Base-by-base conservation (phyloP, 2,329 filamentous ascomycete species). In the Zasmidium cellare region DNA sequence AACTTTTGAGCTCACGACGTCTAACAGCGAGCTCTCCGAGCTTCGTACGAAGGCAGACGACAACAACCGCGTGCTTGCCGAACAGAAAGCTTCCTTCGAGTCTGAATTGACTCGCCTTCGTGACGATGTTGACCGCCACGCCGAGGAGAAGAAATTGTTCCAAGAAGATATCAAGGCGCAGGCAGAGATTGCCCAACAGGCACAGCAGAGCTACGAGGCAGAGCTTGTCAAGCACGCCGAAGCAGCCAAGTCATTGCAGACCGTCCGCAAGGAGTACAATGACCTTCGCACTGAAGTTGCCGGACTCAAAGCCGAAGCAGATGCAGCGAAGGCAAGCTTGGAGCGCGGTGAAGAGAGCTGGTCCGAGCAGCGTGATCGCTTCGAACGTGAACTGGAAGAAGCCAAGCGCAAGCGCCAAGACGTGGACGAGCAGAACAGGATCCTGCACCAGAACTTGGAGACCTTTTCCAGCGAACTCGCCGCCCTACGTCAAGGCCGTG, bases 161-260 rank as follows among this genome's bases (percentile, higher is more conserved):
- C 91, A 96, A 71, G 89, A 96, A 67, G 92, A 97, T 68, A 84
- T 97, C 45, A 92, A 94, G 61, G 88, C 91, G 0, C 94, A 99
- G 74, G 92, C 93, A 24, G 90, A 96, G 46, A 97, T 99, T 69
- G 92, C 94, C 2, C 87, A 91, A 53, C 90, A 91, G 73, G 92
- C 94, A 2, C 94, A 99, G 72, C 89, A 96, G 71, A 92, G 94
- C 66, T 99, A 99, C 71, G 96, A 99, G 74, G 87, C 87, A 62
- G 94, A 99, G 73, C 82, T 99, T 11, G 84, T 96, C 68, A 97
- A 94, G 77, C 94, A 99, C 75, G 93, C 92, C 1, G 91, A 97
- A 65, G 94, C 93, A n/a, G 91, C 93, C 12, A 92, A 92, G 75
- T 84, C 86, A 35, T 81, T 97, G 14, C 91, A 96, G 66, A 82